Evolutionary conservation across 768 basidiomycete species (phyloP), one percentile per base, ranked within the genome.

Genomic region (Amanita pseudoporphyria): DNA sequence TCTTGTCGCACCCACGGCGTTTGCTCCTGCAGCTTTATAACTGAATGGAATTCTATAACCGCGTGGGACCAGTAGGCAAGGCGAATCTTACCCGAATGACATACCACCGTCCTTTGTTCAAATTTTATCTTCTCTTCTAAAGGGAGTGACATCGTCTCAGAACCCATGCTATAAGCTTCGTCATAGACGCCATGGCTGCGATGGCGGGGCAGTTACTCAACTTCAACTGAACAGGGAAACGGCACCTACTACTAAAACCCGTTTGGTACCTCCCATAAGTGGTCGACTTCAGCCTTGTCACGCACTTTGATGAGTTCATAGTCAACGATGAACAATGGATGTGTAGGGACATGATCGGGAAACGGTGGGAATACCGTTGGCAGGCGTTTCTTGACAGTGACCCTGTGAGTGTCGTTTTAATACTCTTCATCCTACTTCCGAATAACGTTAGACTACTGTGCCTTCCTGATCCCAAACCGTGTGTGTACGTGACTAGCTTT

Each of bases 11-110:
- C 85, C 81, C 3, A 79, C 75, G 1, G 78, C 80, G 51, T 76
- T 81, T 0, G 76, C 76, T 1, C 84, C 84, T 0, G 70, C 67
- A 7, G 76, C 78, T 65, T 86, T 83, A 60, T 84, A 84, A 16
- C 74, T 76, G 37, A 44, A 18, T 12, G 13, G 38, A 28, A 28
- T 3, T 28, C 7, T 28, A 28, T n/a, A 28, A 28, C 26, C 26
- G 26, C 65, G 71, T 41, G 38, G 18, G 19, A 18, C 13, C 12
- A 13, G 26, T 28, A 7, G 26, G 21, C 30, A 18, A 40, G 16
- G 26, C 26, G 7, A 28, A 28, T 12, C 21, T 45, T 22, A 72
- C 73, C 73, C 72, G 57, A 62, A 60, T 4, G 65, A 67, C 40
- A 52, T 61, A 2, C 73, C 73, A 1, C 62, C 65, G 50, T 78